Evolutionary conservation across 495 filamentous ascomycete genomes (phyloP), one percentile per base, ranked within the genome.

Genomic region (Penicillium maclennaniae): DNA sequence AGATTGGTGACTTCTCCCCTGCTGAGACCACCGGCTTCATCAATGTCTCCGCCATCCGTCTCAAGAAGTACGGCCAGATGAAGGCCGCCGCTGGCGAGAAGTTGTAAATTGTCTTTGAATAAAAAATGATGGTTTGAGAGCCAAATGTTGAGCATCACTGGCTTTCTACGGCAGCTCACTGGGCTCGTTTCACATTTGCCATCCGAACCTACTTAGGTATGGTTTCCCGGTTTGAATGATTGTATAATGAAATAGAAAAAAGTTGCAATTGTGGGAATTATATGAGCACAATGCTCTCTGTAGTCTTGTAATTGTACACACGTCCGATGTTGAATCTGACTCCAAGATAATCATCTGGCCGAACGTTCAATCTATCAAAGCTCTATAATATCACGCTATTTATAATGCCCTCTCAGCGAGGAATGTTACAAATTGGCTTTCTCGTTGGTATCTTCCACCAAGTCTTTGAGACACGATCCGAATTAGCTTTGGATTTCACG

Each of bases 41-140:
- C 65, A 80, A 69, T 51, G 86, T 95, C 51, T 79, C 89, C 61
- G 85, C 87, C 43, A 95, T 95, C 70, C 82, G 92, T 50, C 78
- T 96, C 47, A 90, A 93, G 85, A 96, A 95, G 80, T 95, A 88
- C 61, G 90, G 89, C 45, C 75, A 77, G 59, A 74, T 75, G 62
- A 89, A 88, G 83, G 74, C 70, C 43, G 81, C 79, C 62, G 76
- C 81, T 46, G 87, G 86, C 51, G 74, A 79, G 71, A 47, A 43
- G 23, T 20, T 67, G 55, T 67, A 62, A 64, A 60, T 38, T 52
- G 19, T 49, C 37, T 52, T 47, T 39, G 21, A 47, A 28, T 36
- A 43, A 31, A 34, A 28, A 25, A 39, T 9, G 38, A 49, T 49
- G 37, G 59, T 36, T 49, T 46, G 53, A 46, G 38, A 54, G 54